phyloP scores from a whole-genome alignment of 2,329 filamentous ascomycete species.

The Exophiala alcalophila region DNA sequence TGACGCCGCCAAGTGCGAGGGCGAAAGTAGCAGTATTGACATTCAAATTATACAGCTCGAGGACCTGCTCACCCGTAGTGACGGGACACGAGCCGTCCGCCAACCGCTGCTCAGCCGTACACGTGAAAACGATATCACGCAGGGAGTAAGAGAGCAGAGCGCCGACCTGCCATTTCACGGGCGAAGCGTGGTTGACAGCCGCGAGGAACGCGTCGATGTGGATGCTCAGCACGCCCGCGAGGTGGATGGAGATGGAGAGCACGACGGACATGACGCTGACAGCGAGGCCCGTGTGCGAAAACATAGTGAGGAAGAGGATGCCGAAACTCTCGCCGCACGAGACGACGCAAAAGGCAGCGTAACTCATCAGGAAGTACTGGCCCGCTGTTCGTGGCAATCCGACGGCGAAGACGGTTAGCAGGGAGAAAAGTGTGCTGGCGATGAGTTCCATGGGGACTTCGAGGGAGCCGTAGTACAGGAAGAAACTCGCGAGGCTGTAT shows the following conservation, averaged over 20 bases:
- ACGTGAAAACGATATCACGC: constrained; percentile 60
- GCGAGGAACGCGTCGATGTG: constrained; percentile 64
- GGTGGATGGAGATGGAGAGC: constrained; percentile 66
- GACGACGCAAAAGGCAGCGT: constrained; percentile 70
- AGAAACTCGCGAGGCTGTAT: constrained; percentile 69
- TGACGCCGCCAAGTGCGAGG: constrained; percentile 60
- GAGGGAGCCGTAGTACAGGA: constrained; percentile 65
- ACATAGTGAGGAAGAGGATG: constrained; percentile 77
- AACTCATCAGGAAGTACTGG: constrained; percentile 66
- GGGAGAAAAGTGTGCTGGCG: constrained; percentile 62
- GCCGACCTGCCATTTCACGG: constrained; percentile 66
- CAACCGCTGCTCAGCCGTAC: constrained; percentile 58
- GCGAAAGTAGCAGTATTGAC: constrained; percentile 61
- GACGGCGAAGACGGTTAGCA: constrained; percentile 62
- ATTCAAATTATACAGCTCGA: constrained; percentile 65
- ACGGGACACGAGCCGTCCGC: constrained; percentile 63
- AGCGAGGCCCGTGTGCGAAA: constrained; percentile 71
- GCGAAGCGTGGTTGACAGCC: constrained; percentile 68
- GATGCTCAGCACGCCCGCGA: constrained; percentile 69
- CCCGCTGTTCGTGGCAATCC: constrained; percentile 61
- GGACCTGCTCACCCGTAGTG: constrained; percentile 62
- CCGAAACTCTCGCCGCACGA: constrained; percentile 72
- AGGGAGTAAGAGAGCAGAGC: constrained; percentile 67
- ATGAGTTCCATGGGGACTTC: constrained; percentile 70
- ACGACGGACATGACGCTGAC: constrained; percentile 70